Conservation (phyloP, 306 rosid species). For the Carpinus viminea region DNA sequence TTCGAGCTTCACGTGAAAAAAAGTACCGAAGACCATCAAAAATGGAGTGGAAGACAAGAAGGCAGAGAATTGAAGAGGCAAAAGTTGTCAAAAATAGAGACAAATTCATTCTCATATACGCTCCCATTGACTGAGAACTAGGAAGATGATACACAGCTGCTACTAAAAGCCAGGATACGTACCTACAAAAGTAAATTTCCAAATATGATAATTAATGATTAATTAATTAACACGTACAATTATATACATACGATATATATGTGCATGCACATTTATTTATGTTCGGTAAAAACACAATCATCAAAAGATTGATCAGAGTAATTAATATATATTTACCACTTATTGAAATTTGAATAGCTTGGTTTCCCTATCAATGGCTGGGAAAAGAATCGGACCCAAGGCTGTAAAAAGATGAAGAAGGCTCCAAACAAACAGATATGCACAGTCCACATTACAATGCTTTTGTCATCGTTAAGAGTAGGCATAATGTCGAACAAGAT, state of each 20-base stretch:
- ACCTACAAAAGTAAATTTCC: conserved; percentile 46
- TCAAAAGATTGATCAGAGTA: neutral
- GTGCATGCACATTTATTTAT: too few relatives aligned
- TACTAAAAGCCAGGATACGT: conserved; percentile 83
- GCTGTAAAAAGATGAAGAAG: conserved; percentile 94
- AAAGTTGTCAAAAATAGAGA: conserved; percentile 78
- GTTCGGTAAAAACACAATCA: neutral
- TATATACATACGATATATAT: too few relatives aligned
- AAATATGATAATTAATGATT: neutral
- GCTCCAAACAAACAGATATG: conserved; percentile 77
- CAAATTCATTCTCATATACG: conserved; percentile 86
- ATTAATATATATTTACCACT: conserved; percentile 72
- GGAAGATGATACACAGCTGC: conserved; percentile 96
- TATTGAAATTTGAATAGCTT: conserved; percentile 92
- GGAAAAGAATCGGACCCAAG: conserved; percentile 28
- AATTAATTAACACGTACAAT: too few relatives aligned
- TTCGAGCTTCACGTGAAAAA: conserved; percentile 91
- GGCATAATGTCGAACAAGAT: conserved; percentile 85
- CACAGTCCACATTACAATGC: conserved; percentile 92
- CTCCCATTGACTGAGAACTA: conserved; percentile 87
- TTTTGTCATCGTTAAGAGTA: conserved; percentile 82
- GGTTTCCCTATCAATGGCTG: conserved; percentile 93
- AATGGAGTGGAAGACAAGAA: conserved; percentile 71
- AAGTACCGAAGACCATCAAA: conserved; percentile 79
- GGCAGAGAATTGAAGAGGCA: conserved; percentile 78